Evolutionary conservation across 2,329 filamentous ascomycete genomes (phyloP), one percentile per base, ranked within the genome.

Genomic region (Amphichorda felina): DNA sequence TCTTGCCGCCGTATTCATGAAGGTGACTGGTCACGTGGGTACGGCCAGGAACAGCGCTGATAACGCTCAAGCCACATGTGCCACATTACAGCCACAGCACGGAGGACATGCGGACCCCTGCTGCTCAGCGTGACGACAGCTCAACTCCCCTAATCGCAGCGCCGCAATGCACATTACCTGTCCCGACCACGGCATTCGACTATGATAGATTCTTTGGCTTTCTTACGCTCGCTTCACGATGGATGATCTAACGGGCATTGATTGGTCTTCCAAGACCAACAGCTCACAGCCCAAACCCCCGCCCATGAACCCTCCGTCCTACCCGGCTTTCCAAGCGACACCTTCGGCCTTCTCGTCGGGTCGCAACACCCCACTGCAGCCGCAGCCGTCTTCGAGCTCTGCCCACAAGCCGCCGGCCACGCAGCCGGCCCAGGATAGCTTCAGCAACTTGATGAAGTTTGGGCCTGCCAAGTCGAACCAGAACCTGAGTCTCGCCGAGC

Each of bases 401-500:
- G 43, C 40, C 25, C 51, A 59, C 35, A 58, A 44, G 39, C 56
- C 54, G 24, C 6, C 21, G 14, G 10, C 19, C 13, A 16, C n/a
- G 30, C 5, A 31, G 30, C 54, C 11, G 7, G 57, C 71, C 5
- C 60, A 69, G 32, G 84, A 91, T 51, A 86, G 80, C 62, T 91
- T 91, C 59, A 82, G 83, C 49, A 82, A 78, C 48, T 64, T 91
- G 35, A 66, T 87, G 41, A 76, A 70, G 45, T 76, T 81, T 48
- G 56, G 54, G 13, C 45, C 54, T 5, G 61, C 69, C 34, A 79
- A 78, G 53, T 59, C 61, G 36, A 72, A 70, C 21, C 80, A 77
- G 55, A 91, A 82, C 43, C 64, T 95, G 13, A 81, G 75, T 41
- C 60, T 94, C 44, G 74, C 82, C 44, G 84, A 94, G 56, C 79